These are phyloP conservation scores for Fusarium dlaminii DNA, from an alignment of 2,329 filamentous ascomycete genomes.

Conservation along the genomic window DNA sequence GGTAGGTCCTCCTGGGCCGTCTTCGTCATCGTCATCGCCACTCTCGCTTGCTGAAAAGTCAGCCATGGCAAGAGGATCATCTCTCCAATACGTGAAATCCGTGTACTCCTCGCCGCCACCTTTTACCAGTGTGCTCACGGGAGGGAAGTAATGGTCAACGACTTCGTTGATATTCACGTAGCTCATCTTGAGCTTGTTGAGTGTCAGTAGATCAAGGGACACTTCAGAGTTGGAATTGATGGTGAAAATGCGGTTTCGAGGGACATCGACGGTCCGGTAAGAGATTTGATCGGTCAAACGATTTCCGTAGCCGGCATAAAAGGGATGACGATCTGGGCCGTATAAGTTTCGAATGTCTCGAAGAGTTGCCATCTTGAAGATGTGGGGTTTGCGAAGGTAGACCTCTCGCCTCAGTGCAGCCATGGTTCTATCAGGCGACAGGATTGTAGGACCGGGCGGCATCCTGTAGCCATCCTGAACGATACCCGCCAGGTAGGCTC, in stretches of 20 bases:
- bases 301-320: conserved; percentile 98
- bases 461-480: conserved; percentile 86
- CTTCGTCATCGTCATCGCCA: conserved; percentile 62
- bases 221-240: conserved; percentile 99
- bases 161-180: conserved; percentile 98
- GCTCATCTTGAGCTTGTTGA: conserved; percentile 95
- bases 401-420: conserved; percentile 91
- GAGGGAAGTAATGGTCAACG: conserved; percentile 97
- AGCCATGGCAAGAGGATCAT: conserved; percentile 82
- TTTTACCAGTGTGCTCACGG: conserved; percentile 85
- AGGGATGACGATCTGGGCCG: conserved; percentile 78
- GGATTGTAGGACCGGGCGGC: conserved; percentile 90
- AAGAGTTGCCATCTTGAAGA: conserved; percentile 99
- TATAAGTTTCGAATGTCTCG: conserved; percentile 94
- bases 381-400: conserved; percentile 94
- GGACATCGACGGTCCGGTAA: conserved; percentile 95
- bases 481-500: conserved; percentile 89
- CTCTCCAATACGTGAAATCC: conserved; percentile 97
- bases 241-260: conserved; percentile 93
- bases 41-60: conserved; percentile 88
- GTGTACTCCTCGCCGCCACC: conserved; percentile 94
- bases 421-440: conserved; percentile 94
- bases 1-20: conserved; percentile 63
- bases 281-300: conserved; percentile 94
- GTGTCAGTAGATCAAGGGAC: conserved; percentile 84